These are phyloP conservation scores for Naganishia cerealis DNA, from an alignment of 1,284 basidiomycete species.

Conservation along the genomic window DNA sequence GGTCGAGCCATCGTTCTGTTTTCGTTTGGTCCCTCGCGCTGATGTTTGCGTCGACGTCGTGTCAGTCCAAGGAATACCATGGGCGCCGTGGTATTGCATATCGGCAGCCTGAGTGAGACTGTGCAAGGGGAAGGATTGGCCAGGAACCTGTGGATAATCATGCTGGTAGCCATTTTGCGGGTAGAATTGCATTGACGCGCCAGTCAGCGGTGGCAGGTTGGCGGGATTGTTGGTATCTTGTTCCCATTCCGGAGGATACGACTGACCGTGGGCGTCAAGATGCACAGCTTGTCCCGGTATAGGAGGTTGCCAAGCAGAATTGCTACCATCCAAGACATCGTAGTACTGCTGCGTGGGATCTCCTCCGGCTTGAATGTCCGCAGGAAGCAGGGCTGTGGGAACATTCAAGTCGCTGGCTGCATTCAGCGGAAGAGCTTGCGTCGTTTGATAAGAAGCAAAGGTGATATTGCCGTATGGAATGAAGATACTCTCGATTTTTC, in stretches of 20 bases:
- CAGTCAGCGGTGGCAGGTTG: conserved; percentile 15
- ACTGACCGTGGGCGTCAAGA: conserved; percentile 16
- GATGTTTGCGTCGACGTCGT: not conserved
- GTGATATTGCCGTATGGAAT: conserved; percentile 80
- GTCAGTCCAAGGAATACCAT: conserved; percentile 13
- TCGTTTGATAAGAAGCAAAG: conserved; percentile 56
- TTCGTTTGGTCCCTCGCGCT: conserved; percentile 20
- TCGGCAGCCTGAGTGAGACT: conserved; percentile 25
- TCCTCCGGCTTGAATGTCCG: conserved; percentile 1
- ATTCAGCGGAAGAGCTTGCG: conserved; percentile 58
- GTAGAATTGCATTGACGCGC: conserved; percentile 23
- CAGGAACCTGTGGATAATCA: conserved; percentile 13
- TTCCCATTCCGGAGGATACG: conserved; percentile 23
- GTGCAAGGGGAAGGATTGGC: conserved; percentile 17
- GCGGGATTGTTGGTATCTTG: conserved; percentile 4
- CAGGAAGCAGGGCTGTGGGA: conserved; percentile 15
- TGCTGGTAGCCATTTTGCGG: conserved; percentile 25
- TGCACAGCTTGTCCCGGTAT: conserved; percentile 12
- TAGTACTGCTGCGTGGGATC: conserved; percentile 21
- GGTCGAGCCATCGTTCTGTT: conserved; percentile 2
- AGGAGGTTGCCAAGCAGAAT: conserved; percentile 10
- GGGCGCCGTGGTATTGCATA: conserved; percentile 19
- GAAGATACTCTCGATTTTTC: conserved; percentile 81
- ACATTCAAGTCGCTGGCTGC: conserved; percentile 13
- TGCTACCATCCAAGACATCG: conserved; percentile 15